These are phyloP conservation scores for Naegleria gruberi DNA, from an alignment of 208 protist genomes.

Conservation along the genomic window DNA sequence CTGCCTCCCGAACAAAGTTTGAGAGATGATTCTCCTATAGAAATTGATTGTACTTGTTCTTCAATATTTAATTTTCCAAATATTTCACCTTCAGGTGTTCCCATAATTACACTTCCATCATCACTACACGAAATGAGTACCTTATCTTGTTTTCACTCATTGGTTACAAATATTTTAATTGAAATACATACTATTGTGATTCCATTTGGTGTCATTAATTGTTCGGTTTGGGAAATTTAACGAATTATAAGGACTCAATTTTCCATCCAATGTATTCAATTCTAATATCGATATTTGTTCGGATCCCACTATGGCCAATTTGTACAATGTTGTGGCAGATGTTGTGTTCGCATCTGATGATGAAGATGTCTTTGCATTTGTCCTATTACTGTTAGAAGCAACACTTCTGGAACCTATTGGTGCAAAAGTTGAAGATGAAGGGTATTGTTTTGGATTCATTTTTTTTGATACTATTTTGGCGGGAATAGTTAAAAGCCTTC, in stretches of 20 bases:
- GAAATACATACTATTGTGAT: slow-evolving; percentile 5
- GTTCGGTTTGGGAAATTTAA: not conserved
- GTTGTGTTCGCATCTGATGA: not conserved
- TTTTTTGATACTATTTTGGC: no score
- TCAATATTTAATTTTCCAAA: not conserved
- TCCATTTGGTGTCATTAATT: not conserved
- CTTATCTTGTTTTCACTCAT: not conserved
- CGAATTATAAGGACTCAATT: not conserved
- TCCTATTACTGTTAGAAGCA: no score
- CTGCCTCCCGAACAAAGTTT: not conserved
- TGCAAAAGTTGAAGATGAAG: no score
- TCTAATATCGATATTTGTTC: not conserved
- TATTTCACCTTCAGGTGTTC: not conserved
- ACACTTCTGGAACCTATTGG: no score
- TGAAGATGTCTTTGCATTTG: not conserved
- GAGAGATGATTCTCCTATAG: not conserved
- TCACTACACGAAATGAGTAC: not conserved
- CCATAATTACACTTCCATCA: not conserved
- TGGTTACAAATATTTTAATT: not conserved
- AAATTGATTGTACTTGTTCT: not conserved
- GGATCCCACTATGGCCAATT: not conserved
- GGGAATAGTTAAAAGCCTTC: no score
- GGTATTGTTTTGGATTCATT: no score
- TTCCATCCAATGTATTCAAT: not conserved
- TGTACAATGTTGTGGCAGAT: not conserved